Evolutionary conservation across 305 asterid species (phyloP).

Genomic region (Solanum hybrid): DNA sequence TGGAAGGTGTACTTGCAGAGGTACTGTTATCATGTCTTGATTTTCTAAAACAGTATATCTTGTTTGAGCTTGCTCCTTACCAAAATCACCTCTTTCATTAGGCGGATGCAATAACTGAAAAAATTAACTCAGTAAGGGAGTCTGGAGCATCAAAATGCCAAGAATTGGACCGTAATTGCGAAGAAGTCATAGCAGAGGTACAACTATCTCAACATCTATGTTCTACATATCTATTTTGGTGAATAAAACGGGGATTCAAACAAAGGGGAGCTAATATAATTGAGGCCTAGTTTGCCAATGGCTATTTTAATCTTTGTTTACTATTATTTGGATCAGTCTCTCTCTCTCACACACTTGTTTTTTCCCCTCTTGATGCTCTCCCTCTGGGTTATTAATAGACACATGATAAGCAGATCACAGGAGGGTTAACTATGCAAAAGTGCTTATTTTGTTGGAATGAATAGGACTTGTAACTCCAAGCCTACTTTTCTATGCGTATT

Average conservation of each 20-base stretch:
- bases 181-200: slow-evolving; percentile 64
- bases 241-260: not conserved
- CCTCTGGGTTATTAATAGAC: not conserved
- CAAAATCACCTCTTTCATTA: slow-evolving; percentile 11
- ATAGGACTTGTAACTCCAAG: not conserved
- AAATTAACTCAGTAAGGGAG: slow-evolving; percentile 36
- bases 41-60: not conserved
- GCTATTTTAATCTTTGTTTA: not conserved
- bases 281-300: not conserved
- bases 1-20: slow-evolving; percentile 59
- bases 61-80: not conserved
- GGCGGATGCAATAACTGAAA: slow-evolving; percentile 42
- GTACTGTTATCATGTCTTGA: slow-evolving; percentile 22
- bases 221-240: not conserved
- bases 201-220: not conserved
- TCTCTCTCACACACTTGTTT: not conserved
- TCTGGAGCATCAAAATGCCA: slow-evolving; percentile 51
- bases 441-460: not conserved
- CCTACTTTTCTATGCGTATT: not conserved
- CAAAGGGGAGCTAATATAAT: not conserved
- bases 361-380: not conserved
- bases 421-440: not conserved
- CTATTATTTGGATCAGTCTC: not conserved
- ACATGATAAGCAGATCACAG: not conserved
- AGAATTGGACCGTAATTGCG: slow-evolving; percentile 36